Conservation (phyloP, 768 basidiomycete species). For the Termitomyces eurrhizus region DNA sequence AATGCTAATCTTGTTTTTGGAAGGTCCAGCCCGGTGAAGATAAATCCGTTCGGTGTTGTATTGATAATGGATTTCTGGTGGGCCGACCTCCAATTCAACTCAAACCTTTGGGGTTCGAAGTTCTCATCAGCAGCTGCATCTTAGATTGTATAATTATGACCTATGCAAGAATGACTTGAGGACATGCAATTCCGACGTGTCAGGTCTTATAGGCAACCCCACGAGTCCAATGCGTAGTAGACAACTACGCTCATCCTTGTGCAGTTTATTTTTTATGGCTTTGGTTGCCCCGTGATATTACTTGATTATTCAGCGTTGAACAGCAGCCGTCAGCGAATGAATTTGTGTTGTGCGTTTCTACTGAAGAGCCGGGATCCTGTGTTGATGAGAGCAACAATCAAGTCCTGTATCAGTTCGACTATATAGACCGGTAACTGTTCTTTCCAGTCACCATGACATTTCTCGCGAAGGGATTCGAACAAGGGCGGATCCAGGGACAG, state of each 20-base stretch:
- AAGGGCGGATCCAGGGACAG: background rate
- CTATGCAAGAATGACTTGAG: background rate
- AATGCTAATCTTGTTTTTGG: too few species aligned
- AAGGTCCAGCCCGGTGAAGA: background rate
- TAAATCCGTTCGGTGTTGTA: background rate
- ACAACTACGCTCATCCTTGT: background rate
- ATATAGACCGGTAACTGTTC: background rate
- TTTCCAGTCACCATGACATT: background rate
- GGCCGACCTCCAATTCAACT: background rate
- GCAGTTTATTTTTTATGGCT: too few species aligned
- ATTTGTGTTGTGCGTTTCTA: background rate
- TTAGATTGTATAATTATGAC: background rate
- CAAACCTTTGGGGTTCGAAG: background rate
- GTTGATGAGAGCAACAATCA: background rate
- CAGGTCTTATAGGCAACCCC: background rate
- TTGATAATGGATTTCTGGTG: background rate
- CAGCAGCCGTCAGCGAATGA: background rate
- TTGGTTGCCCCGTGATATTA: background rate
- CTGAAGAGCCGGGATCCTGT: background rate
- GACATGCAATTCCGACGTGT: too few species aligned
- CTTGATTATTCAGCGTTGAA: background rate
- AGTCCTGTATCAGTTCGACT: background rate
- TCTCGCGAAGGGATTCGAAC: too few species aligned
- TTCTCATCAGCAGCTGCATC: background rate
- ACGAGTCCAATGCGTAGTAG: background rate